Base-by-base conservation (phyloP, 2,329 filamentous ascomycete species). In the Cladosporium austrohemisphaericum region DNA sequence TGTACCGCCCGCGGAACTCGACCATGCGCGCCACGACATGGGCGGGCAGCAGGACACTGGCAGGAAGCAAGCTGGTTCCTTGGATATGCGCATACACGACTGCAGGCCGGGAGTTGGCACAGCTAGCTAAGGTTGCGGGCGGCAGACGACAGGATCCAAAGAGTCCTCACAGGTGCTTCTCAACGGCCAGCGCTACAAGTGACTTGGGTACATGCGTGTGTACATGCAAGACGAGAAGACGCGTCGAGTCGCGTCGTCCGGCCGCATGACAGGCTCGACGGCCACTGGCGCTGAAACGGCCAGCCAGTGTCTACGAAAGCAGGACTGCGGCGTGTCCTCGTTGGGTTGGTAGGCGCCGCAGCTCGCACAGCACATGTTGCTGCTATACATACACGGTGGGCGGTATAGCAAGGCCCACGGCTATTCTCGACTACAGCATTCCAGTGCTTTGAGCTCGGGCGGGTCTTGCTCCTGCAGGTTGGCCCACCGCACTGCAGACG, bases 401-500 rank as follows among this genome's bases (percentile, higher is more conserved):
- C 31, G 22, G 43, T 46, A 46, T 46, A 46, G 43, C 31, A 46
- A 11, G 38, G 23, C 10, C 22, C n/a, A 14, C 11, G 43, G 31
- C 43, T 46, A 46, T 46, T 46, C 43, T 36, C 26, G 31, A 23
- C 20, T 31, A 20, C 20, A 33, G 31, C 41, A 45, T 33, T 45
- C 29, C 41, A 35, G 41, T 35, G 41, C 19, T 9, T 33, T 13
- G 43, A 26, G 43, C 43, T 46, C 32, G 43, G 20, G 32, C 43
- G 31, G 43, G 43, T 11, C 43, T 44, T 26, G 31, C 43, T 46
- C 18, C 43, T 46, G 43, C 43, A 46, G 43, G 28, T 19, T 32
- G 25, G 25, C 32, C 40, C 40, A 43, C 40, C 28, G 22, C 20
- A 6, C 11, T 31, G 40, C 40, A 43, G 28, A 26, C n/a, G 16